A percentile compares a stretch with the other conserved stretches of the same genome.
Conservation (phyloP, 2,329 filamentous ascomycete species). For the Beauveria rudraprayagi region DNA sequence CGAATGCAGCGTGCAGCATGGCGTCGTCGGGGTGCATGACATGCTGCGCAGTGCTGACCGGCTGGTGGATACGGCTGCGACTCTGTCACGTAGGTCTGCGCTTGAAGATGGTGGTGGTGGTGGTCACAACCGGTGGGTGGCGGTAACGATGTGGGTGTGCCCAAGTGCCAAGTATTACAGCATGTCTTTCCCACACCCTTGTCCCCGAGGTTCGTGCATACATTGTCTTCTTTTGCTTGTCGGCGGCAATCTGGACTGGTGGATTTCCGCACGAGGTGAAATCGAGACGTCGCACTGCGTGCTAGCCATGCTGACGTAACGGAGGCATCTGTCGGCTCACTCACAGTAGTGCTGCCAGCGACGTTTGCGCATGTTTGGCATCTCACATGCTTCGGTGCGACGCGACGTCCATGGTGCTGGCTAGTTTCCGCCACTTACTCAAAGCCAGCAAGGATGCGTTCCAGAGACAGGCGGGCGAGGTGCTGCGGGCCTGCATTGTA, state of each 20-base stretch:
- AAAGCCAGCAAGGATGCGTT: background rate
- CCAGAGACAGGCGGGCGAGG: background rate
- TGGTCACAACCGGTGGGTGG: background rate
- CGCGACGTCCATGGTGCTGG: background rate
- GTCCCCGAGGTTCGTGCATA: background rate
- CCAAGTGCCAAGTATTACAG: background rate
- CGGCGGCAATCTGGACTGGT: background rate
- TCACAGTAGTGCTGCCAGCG: background rate
- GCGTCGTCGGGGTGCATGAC: background rate
- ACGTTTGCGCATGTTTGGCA: background rate
- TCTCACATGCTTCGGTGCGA: background rate
- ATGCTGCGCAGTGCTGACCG: conserved; percentile 1
- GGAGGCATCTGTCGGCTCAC: background rate
- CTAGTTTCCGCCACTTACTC: background rate
- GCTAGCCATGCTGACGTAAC: background rate
- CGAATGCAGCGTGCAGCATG: background rate
- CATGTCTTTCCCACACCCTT: background rate
- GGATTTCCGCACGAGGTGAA: background rate
- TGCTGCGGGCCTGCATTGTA: background rate
- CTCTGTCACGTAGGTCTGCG: background rate
- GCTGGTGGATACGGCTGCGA: background rate
- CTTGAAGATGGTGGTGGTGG: background rate
- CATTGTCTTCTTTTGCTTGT: background rate
- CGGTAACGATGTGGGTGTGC: background rate
- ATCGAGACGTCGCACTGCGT: background rate